Evolutionary conservation across 1,284 basidiomycete genomes (phyloP).

Genomic region (Anthracocystis walkeri): DNA sequence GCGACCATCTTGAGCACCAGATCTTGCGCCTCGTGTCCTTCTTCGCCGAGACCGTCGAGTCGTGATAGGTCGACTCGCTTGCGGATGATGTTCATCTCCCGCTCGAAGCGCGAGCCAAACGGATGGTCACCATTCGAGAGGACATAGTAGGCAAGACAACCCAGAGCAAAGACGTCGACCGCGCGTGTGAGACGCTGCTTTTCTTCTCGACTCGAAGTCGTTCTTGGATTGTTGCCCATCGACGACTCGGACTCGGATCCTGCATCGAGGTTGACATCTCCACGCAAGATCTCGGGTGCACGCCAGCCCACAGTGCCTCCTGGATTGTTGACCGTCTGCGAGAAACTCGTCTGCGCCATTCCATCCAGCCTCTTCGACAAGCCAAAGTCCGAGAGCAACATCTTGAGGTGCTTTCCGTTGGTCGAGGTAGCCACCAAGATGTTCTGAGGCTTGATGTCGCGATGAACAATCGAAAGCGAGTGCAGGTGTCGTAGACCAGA

Average conservation of each 20-base stretch:
- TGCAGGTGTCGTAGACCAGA: conserved; percentile 90
- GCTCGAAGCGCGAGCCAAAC: conserved; percentile 66
- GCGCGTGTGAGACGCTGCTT: conserved; percentile 62
- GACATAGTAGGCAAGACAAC: conserved; percentile 67
- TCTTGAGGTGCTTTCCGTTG: conserved; percentile 60
- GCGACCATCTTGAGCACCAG: conserved; percentile 63
- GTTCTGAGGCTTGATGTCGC: conserved; percentile 98
- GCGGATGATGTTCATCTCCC: conserved; percentile 68
- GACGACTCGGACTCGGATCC: conserved; percentile 53
- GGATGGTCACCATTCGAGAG: conserved; percentile 67
- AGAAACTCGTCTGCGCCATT: conserved; percentile 64
- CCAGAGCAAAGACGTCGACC: conserved; percentile 68
- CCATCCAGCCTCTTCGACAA: conserved; percentile 67
- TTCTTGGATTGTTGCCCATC: conserved; percentile 39
- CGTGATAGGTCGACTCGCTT: conserved; percentile 53
- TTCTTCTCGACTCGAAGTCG: conserved; percentile 39
- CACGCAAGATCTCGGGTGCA: conserved; percentile 67
- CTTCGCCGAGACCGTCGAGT: conserved; percentile 62
- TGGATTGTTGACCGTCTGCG: conserved; percentile 67
- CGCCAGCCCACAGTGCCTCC: conserved; percentile 68
- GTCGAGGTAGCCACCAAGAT: conserved; percentile 77
- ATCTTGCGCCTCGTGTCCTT: conserved; percentile 66
- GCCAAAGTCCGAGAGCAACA: conserved; percentile 69
- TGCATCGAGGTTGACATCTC: conserved; percentile 58
- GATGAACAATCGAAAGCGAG: conserved; percentile 93